Evolutionary conservation across 2,329 filamentous ascomycete species (phyloP), one percentile per base, ranked within the genome.

Genomic region (Beauveria scarabaeidicola): DNA sequence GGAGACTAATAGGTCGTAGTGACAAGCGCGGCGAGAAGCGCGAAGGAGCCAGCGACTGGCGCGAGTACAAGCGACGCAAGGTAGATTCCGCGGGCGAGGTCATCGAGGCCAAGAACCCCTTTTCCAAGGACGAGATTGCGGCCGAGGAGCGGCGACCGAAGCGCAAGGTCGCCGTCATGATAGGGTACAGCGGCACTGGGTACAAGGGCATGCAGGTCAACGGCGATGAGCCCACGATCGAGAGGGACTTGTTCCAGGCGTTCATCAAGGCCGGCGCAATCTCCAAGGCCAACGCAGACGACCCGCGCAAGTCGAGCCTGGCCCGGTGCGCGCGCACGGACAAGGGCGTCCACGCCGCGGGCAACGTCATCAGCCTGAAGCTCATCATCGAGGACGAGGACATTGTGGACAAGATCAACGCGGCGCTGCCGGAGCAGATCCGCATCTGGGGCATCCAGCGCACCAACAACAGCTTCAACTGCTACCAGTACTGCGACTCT

Each of bases 161-260:
- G 81, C 87, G 90, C 73, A 99, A 99, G 78, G 93, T 97, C 53
- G 94, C 93, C 44, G 91, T 99, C 36, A 78, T 97, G 78, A 87
- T 99, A 66, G 94, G 94, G 17, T 99, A 99, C 73, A 91, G 92
- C 6, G 94, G 94, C 53, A 96, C 91, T 10, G 94, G 94, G 17
- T 99, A 99, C 79, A 92, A 91, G 75, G 94, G 94, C 68, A 95
- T 99, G 87, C 94, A 99, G 76, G 89, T 99, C 70, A 86, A 87
- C 72, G 80, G 80, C 67, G 76, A 85, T 64, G 86, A 96, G 70
- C 92, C 91, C 76, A 99, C 93, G 0, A 97, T 99, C 64, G 94
- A 99, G 76, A 90, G 93, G 47, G 94, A 99, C 67, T 78, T 99
- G 3, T 99, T 99, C 76, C 84, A 85, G 36, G 94, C 94, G 3